Evolutionary conservation across 768 basidiomycete genomes (phyloP), one percentile per base, ranked within the genome.

Genomic region (Agrocybe praecox): DNA sequence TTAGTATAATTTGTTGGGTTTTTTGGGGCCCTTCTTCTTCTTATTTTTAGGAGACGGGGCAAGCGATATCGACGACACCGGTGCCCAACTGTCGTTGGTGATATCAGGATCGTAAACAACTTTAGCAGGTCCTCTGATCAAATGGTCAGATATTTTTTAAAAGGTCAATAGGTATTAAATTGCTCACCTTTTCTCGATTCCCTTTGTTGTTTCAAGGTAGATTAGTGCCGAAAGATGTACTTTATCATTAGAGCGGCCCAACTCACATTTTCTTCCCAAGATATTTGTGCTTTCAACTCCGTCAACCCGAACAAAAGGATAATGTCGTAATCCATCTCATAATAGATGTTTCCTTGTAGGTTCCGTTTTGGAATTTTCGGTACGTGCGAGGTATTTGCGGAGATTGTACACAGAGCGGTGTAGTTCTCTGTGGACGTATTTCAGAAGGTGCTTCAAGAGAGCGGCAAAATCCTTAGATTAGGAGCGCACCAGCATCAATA

Each of bases 231-330:
- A 19, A 50, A 36, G n/a, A 2, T 4, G 34, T 19, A 8, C 32
- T 22, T 42, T 33, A n/a, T 14, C 34, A 45, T 29, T 9, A 4
- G 26, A 47, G 17, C 15, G 22, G 23, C 17, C 12, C 14, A 8
- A 62, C 74, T 56, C 62, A 80, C 78, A 57, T 76, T 72, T 40
- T 81, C 76, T 42, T 59, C 60, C 80, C 80, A 81, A 24, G 69
- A 65, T 54, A 81, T 69, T 36, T 79, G 72, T 0, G 79, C 81
- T 50, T 72, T 74, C 46, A 82, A 61, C 57, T 82, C 81, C 0
- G 80, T 80, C 48, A 76, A 53, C 8, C 81, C 81, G 48, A 82
- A 80, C 17, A 73, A 67, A 12, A 82, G 54, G 11, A 80, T 59
- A 0, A 82, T 62, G 2, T 75, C 72, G 53, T 65, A 70, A 0